Conservation (phyloP, 495 filamentous ascomycete species). For the Penicillium longicatenatum region DNA sequence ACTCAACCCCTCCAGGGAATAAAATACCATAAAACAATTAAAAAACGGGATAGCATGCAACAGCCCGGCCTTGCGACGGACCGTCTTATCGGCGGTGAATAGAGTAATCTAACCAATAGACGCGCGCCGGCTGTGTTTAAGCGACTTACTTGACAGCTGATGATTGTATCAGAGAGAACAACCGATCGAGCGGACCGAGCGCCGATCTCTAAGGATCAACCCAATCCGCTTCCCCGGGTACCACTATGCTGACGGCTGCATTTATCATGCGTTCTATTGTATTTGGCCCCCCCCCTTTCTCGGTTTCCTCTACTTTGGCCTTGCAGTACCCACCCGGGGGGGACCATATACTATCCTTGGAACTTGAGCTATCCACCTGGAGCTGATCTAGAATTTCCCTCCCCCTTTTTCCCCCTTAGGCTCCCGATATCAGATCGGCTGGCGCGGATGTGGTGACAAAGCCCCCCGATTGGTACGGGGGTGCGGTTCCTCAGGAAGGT, state of each 20-base stretch:
- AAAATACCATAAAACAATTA: background rate
- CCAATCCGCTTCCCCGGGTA: conserved; percentile 16
- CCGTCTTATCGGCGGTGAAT: background rate
- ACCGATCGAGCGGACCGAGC: conserved; percentile 18
- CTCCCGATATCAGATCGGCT: conserved; percentile 28
- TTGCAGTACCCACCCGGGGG: too few species aligned
- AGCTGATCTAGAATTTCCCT: background rate
- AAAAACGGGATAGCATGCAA: background rate
- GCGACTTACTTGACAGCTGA: background rate
- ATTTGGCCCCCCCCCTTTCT: background rate
- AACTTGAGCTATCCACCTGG: background rate
- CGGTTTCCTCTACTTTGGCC: background rate
- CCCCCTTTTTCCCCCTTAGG: conserved; percentile 6
- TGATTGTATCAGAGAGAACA: background rate
- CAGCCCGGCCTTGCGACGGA: background rate
- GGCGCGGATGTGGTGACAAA: conserved; percentile 23
- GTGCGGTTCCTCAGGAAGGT: conserved; percentile 19
- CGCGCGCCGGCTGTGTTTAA: background rate
- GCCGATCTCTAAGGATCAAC: conserved; percentile 18
- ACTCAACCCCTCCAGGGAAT: background rate
- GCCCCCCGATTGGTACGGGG: conserved; percentile 30
- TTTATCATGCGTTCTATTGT: background rate
- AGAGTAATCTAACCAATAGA: background rate
- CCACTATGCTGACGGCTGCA: background rate
- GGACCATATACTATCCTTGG: background rate